Base-by-base conservation (phyloP, 2,329 filamentous ascomycete genomes). In the Trichophyton verrucosum region DNA sequence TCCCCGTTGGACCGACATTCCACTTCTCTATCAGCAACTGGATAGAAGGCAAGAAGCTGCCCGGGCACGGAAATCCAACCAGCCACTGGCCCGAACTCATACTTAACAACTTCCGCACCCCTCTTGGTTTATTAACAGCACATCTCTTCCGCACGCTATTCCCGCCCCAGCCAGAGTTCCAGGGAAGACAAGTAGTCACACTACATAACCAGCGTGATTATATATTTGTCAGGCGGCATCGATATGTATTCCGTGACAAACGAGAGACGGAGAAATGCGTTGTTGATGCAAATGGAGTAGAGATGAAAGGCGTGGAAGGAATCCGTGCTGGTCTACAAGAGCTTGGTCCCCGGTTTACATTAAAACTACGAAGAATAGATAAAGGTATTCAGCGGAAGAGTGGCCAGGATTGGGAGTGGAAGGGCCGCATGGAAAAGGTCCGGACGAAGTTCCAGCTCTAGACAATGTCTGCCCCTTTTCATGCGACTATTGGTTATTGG, bases 191-290 rank as follows among this genome's bases (percentile, higher is more conserved):
- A 70, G 91, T 96, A 0, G 85, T 96, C 7, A 96, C 92, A 0
- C 76, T 96, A 59, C 91, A 96, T 74, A 96, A 96, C 68, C 91
- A 96, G 77, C 86, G 92, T 65, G 92, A 97, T 74, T 97, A 92
- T 74, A 94, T 97, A 67, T 99, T 99, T 73, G 81, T 97, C 58
- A 82, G 94, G 3, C 81, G 91, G 42, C 91, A 97, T 74, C 81
- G 94, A 55, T 99, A 99, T 70, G 82, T 95, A 1, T 96, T 99
- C 77, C 83, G 94, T 13, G 90, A 97, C 62, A 95, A 94, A 78
- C 81, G 87, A 9, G 80, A 84, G 61, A 91, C 86, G 0, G 94
- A 97, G 76, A 96, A 96, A 78, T 86, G 85, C 60, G 88, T 96
- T 0, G 81, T 89, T 3, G 88, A 83, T 3, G 79, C 87, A 0